Conservation (phyloP, 345 rosid genomes). For the Crucihimalaya himalaica region DNA sequence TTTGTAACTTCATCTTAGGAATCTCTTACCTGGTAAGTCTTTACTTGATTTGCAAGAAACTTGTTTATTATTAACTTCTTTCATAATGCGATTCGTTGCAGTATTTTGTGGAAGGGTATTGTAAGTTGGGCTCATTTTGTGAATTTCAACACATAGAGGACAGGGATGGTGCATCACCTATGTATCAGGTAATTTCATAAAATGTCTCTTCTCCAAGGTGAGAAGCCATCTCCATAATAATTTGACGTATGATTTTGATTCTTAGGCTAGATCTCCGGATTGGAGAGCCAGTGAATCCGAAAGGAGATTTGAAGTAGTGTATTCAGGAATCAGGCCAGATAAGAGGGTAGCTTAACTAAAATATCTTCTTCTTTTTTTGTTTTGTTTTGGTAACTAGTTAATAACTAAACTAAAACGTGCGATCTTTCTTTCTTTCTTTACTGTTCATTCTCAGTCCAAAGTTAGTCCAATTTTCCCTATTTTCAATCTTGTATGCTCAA, state of each 20-base stretch:
- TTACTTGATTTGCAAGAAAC: neutral
- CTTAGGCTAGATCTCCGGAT: neutral
- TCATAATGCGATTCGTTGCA: neutral
- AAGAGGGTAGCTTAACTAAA: constrained; percentile 1
- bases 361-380: too few species aligned
- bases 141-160: neutral
- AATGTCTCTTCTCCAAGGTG: neutral
- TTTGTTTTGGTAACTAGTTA: too few species aligned
- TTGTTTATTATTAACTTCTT: too few species aligned
- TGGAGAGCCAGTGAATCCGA: neutral
- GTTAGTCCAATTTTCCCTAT: too few species aligned
- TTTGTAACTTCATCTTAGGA: neutral
- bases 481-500: too few species aligned
- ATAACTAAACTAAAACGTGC: too few species aligned
- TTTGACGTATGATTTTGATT: neutral
- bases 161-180: neutral
- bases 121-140: neutral
- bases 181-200: neutral
- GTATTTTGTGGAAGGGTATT: neutral
- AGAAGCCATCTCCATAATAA: neutral
- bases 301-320: neutral
- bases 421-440: too few species aligned
- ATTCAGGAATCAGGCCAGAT: neutral
- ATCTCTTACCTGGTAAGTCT: neutral
- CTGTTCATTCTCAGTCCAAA: too few species aligned